Conservation (phyloP, 1,139 yeast species). For the Hansenula sp. region DNA sequence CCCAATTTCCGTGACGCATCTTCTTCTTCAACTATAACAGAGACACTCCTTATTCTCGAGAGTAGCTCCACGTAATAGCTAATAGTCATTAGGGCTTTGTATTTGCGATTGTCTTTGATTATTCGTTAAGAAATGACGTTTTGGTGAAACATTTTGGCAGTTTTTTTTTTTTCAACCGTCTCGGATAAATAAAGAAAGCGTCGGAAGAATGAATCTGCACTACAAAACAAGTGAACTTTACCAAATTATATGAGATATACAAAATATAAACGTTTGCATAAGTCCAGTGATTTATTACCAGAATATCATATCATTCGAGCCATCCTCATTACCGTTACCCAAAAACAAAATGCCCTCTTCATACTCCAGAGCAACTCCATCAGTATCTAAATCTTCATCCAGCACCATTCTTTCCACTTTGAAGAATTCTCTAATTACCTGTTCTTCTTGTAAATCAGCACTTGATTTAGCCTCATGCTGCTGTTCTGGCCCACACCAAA, state of each 20-base stretch:
- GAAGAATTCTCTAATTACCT: too few relatives aligned
- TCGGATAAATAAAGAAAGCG: too few relatives aligned
- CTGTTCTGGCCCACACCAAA: neutral
- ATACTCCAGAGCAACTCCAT: neutral
- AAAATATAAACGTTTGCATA: too few relatives aligned
- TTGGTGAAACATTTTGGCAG: too few relatives aligned
- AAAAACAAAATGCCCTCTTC: neutral
- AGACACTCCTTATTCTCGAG: slow-evolving; percentile 14
- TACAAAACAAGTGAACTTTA: too few relatives aligned
- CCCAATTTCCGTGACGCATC: neutral
- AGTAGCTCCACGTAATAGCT: slow-evolving; percentile 14
- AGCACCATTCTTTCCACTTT: neutral
- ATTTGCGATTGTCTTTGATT: too few relatives aligned
- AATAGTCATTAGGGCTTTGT: neutral
- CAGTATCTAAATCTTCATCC: neutral
- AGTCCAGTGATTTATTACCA: too few relatives aligned
- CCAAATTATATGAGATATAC: too few relatives aligned
- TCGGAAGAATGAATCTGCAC: too few relatives aligned
- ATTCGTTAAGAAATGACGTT: too few relatives aligned
- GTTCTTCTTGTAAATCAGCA: too few relatives aligned
- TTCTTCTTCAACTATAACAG: slow-evolving; percentile 11
- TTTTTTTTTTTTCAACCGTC: too few relatives aligned
- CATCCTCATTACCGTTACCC: neutral
- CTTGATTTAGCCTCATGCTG: neutral
- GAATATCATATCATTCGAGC: neutral